phyloP scores from a whole-genome alignment of 2,329 filamentous ascomycete species.

The Neofusicoccum parvum region DNA sequence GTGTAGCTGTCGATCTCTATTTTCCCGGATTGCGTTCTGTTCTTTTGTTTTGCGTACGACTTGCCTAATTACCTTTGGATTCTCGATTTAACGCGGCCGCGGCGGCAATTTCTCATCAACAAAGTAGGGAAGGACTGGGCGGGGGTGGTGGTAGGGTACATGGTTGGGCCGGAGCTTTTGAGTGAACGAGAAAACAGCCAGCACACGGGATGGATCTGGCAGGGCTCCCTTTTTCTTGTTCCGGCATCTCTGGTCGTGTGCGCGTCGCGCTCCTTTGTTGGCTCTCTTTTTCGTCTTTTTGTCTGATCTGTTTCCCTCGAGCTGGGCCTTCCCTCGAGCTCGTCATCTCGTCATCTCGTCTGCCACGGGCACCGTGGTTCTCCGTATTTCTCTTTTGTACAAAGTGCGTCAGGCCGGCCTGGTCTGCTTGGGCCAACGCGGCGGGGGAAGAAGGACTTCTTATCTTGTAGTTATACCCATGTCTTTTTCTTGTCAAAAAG shows the following conservation, averaged over 20 bases:
- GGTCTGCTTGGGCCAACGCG: neutral
- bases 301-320: neutral
- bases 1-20: neutral
- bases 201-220: neutral
- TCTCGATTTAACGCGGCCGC: neutral
- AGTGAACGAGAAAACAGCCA: slow-evolving; percentile 8
- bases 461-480: slow-evolving; percentile 18
- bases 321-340: neutral
- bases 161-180: neutral
- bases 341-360: too few species aligned
- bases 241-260: neutral
- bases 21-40: neutral
- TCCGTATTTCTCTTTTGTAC: slow-evolving; percentile 12
- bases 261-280: neutral
- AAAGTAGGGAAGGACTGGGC: neutral
- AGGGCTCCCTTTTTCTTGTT: neutral
- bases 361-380: neutral
- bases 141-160: neutral
- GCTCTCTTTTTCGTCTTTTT: neutral
- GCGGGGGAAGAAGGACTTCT: neutral
- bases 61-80: slow-evolving; percentile 9
- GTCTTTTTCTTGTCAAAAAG: slow-evolving; percentile 16
- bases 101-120: slow-evolving; percentile 10
- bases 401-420: neutral
- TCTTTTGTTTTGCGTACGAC: slow-evolving; percentile 15